phyloP scores from a whole-genome alignment of 176 grass and related monocot species.

The Elymus sibiricus region DNA sequence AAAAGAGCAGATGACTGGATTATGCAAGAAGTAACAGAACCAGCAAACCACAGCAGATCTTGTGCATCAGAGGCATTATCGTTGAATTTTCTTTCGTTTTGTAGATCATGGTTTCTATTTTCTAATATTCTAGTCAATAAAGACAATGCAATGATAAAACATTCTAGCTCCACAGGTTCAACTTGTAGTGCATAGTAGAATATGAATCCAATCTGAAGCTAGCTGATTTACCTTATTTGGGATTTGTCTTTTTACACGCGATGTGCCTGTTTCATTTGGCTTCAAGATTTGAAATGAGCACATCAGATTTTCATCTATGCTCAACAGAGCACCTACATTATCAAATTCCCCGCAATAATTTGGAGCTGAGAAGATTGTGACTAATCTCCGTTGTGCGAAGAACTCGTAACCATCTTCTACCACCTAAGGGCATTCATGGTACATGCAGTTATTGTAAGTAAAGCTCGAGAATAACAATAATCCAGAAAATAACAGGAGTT shows the following conservation, averaged over 20 bases:
- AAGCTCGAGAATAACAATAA: slow-evolving; percentile 10
- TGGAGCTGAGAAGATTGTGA: slow-evolving; percentile 51
- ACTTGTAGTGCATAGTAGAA: background rate
- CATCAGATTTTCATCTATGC: slow-evolving; percentile 42
- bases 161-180: background rate
- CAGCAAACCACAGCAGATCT: background rate
- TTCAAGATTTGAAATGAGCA: slow-evolving; percentile 55
- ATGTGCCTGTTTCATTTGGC: slow-evolving; percentile 29
- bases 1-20: background rate
- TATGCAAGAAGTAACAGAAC: background rate
- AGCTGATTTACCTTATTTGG: slow-evolving; percentile 55
- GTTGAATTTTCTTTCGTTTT: background rate
- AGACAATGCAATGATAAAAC: background rate
- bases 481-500: background rate
- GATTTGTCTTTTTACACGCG: slow-evolving; percentile 36
- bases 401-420: slow-evolving; percentile 55
- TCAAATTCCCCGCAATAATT: slow-evolving; percentile 50
- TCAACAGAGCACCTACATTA: slow-evolving; percentile 44
- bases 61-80: background rate
- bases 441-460: slow-evolving; percentile 6
- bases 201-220: background rate
- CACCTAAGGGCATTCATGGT: slow-evolving; percentile 20
- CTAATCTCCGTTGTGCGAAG: slow-evolving; percentile 47
- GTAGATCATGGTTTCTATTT: background rate
- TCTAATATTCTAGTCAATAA: background rate